Evolutionary conservation across 345 rosid genomes (phyloP), one percentile per base, ranked within the genome.

Genomic region (Conringia planisiliqua): DNA sequence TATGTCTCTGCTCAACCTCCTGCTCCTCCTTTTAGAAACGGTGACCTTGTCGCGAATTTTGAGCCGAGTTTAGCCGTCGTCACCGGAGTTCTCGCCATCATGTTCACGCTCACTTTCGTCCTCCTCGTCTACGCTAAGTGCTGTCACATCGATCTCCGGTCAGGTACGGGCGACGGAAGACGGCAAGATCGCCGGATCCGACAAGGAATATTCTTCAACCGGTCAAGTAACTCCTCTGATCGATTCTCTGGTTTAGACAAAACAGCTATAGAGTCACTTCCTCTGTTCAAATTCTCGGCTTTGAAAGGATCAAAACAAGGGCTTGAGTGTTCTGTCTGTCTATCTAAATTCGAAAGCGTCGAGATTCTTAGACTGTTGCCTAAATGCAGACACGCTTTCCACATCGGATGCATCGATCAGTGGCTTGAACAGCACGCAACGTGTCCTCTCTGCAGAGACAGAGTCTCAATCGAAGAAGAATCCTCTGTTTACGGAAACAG

Each of bases 351-450:
- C 69, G 98, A 91, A 69, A 93, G 88, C 10, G 61, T 82, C 1
- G 98, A 94, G 73, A 81, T 91, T 48, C 85, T 94, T 3, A 63
- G 96, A 69, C 48, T 94, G 72, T 72, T 94, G 72, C 98, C 98
- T 2, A 83, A 83, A 46, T 91, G 98, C 79, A 81, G 87, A 44
- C 98, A 94, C 70, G 98, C 93, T 16, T 94, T 94, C 50, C 96
- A 94, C 72, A 83, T 91, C 24, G 80, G 79, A 73, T 94, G 97
- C 18, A 87, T 94, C 32, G 98, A 94, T 73, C 85, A 77, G 70
- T 91, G 98, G 98, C 96, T 91, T 20, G 98, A 91, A 69, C 85
- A 76, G 56, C 93, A 94, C 76, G 91, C 98, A 0, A 89, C 95
- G 63, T 94, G 97, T 66, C 98, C 98, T 24, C 85, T 94, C 2